These are phyloP conservation scores for Colletotrichum sp. DNA, from an alignment of 2,329 filamentous ascomycete genomes.

Conservation along the genomic window DNA sequence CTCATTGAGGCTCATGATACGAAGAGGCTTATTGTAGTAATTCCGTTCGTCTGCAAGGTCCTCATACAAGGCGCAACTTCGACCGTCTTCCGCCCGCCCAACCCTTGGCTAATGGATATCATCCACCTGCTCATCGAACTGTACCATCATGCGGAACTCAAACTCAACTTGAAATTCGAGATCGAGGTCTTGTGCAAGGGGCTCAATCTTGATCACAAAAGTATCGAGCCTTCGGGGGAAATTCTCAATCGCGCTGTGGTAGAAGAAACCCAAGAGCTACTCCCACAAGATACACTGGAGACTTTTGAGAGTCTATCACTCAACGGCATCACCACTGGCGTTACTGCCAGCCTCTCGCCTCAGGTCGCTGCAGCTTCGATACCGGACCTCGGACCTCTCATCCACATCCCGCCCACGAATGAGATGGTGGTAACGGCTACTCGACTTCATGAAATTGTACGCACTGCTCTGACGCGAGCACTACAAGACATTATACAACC, in stretches of 20 bases:
- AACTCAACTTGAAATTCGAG: constrained; percentile 97
- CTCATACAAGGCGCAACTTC: constrained; percentile 84
- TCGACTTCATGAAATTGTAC: constrained; percentile 77
- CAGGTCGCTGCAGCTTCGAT: constrained; percentile 80
- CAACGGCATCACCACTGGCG: constrained; percentile 72
- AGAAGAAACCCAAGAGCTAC: constrained; percentile 65
- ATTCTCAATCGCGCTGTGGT: constrained; percentile 77
- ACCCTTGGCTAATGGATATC: constrained; percentile 98
- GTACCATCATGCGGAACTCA: constrained; percentile 90
- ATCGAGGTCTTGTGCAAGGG: constrained; percentile 98
- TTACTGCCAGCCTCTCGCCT: constrained; percentile 76
- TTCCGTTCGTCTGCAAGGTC: constrained; percentile 98
- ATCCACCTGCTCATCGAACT: constrained; percentile 89
- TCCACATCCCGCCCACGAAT: constrained; percentile 82
- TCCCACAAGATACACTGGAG: constrained; percentile 73
- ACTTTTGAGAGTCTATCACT: constrained; percentile 83
- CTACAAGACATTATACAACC: constrained; percentile 97
- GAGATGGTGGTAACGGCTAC: constrained; percentile 77
- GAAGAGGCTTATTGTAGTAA: constrained; percentile 87
- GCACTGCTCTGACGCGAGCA: constrained; percentile 84
- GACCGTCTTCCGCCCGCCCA: constrained; percentile 89
- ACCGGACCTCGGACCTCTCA: constrained; percentile 80
- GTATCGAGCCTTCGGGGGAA: constrained; percentile 83
- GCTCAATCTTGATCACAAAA: constrained; percentile 88
- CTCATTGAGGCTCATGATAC: constrained; percentile 93